Evolutionary conservation across 495 filamentous ascomycete species (phyloP).

Genomic region (Penicillium salamii): DNA sequence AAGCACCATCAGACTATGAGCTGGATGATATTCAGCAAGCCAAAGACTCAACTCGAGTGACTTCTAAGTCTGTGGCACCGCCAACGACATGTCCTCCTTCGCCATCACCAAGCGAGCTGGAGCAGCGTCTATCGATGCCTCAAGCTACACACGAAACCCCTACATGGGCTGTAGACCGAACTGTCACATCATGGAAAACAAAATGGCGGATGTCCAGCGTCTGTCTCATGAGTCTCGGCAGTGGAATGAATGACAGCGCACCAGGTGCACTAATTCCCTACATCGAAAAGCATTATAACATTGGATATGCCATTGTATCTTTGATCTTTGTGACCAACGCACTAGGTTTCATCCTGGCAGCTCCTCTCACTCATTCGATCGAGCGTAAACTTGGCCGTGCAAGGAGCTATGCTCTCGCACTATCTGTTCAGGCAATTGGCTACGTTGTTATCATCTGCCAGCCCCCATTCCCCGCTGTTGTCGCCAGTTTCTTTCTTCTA

Average conservation of each 20-base stretch:
- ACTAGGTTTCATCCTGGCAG: constrained; percentile 70
- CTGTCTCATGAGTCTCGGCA: constrained; percentile 48
- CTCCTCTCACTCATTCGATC: constrained; percentile 54
- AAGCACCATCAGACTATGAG: constrained; percentile 27
- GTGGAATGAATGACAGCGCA: constrained; percentile 61
- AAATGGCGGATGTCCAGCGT: constrained; percentile 35
- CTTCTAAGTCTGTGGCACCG: constrained; percentile 9
- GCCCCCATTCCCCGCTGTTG: constrained; percentile 67
- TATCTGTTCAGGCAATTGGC: constrained; percentile 46
- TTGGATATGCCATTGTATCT: constrained; percentile 72
- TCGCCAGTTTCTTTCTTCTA: constrained; percentile 61
- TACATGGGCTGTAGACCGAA: constrained; percentile 49
- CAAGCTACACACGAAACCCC: constrained; percentile 41
- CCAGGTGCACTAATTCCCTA: constrained; percentile 74
- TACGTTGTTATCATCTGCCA: constrained; percentile 63
- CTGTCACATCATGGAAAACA: constrained; percentile 50
- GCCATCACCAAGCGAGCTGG: constrained; percentile 47
- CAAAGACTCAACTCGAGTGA: constrained; percentile 9
- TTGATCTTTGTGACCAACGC: constrained; percentile 80
- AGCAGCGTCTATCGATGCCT: constrained; percentile 49
- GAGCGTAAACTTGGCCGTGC: constrained; percentile 58
- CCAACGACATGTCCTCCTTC: background rate
- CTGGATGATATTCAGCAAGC: constrained; percentile 32
- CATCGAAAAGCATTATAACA: constrained; percentile 67
- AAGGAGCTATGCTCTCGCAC: constrained; percentile 55